Evolutionary conservation across 805 yeast genomes (phyloP).

Genomic region (Metschnikowia picachoensis): DNA sequence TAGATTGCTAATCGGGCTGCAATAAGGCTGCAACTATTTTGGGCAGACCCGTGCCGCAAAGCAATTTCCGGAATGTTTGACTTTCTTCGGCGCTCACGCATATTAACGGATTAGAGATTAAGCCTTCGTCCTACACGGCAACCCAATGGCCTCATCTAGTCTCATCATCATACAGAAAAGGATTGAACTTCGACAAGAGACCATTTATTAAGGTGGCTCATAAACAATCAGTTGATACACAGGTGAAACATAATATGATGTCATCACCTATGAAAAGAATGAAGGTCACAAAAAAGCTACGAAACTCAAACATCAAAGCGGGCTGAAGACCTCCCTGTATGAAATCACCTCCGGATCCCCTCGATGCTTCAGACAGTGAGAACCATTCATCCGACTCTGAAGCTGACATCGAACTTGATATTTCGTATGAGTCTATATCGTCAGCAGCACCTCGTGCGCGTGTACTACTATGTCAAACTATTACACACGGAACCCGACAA

Average conservation of each 20-base stretch:
- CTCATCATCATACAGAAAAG: too few relatives aligned
- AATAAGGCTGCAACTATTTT: too few relatives aligned
- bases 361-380: conserved; percentile 1
- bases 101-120: not conserved
- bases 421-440: conserved; percentile 11
- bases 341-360: conserved; percentile 4
- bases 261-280: conserved; percentile 2
- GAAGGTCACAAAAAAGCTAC: not conserved
- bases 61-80: not conserved
- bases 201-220: too few relatives aligned
- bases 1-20: too few relatives aligned
- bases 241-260: not conserved
- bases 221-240: too few relatives aligned
- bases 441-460: conserved; percentile 7
- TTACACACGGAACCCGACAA: not conserved
- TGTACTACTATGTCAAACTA: not conserved
- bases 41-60: too few relatives aligned
- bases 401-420: conserved; percentile 10
- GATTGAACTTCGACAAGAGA: too few relatives aligned
- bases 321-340: not conserved
- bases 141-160: not conserved
- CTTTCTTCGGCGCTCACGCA: not conserved
- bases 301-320: not conserved
- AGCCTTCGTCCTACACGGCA: conserved; percentile 8
- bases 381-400: conserved; percentile 10